Evolutionary conservation across 768 basidiomycete genomes (phyloP).

Genomic region (Mycena floridula): DNA sequence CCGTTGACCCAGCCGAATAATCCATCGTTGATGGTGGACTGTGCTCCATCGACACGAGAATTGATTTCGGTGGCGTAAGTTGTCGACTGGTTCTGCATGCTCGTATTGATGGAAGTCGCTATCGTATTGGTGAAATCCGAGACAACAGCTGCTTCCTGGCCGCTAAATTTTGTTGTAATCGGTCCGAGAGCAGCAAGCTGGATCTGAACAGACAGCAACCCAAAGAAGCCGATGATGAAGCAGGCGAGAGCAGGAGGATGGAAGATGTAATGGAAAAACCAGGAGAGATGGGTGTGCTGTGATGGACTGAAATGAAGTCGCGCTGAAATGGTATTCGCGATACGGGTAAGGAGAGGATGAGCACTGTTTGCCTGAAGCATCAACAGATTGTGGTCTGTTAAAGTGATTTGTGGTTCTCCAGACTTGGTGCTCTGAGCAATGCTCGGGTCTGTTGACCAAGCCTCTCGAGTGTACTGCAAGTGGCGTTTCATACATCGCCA

Average conservation of each 20-base stretch:
- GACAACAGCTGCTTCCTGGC: slow-evolving; percentile 53
- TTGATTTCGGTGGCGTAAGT: slow-evolving; percentile 80
- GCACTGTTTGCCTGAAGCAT: slow-evolving; percentile 61
- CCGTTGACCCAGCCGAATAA: slow-evolving; percentile 94
- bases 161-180: slow-evolving; percentile 61
- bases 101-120: slow-evolving; percentile 68
- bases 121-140: slow-evolving; percentile 67
- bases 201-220: slow-evolving; percentile 78
- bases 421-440: slow-evolving; percentile 32
- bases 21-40: slow-evolving; percentile 76
- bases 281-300: slow-evolving; percentile 67
- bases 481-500: slow-evolving; percentile 69
- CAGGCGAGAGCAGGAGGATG: slow-evolving; percentile 88
- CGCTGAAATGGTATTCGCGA: slow-evolving; percentile 48
- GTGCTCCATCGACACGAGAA: slow-evolving; percentile 56
- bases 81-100: slow-evolving; percentile 77
- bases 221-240: slow-evolving; percentile 90
- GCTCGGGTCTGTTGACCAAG: slow-evolving; percentile 72
- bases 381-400: slow-evolving; percentile 74
- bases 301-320: slow-evolving; percentile 50
- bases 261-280: slow-evolving; percentile 90
- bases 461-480: slow-evolving; percentile 64
- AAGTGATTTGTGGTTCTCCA: slow-evolving; percentile 44
- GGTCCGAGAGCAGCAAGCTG: slow-evolving; percentile 80
- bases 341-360: slow-evolving; percentile 69